A percentile compares a stretch with the other conserved stretches of the same genome.
Conservation (phyloP, 192 early-diverging fungal species). For the Coemansia sp. region DNA sequence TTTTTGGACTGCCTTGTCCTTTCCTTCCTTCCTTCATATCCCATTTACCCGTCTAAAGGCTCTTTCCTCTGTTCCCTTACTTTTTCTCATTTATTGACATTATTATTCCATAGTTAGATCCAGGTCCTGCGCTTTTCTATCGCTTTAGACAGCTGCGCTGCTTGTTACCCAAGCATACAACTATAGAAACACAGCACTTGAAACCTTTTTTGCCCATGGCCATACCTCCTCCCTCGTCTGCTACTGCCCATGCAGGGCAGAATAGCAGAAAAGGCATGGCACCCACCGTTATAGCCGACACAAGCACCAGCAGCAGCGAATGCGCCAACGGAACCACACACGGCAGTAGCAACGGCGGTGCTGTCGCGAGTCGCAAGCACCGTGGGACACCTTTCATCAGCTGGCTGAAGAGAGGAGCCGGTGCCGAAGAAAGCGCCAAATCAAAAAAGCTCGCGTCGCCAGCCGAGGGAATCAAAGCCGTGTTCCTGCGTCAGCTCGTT, state of each 20-base stretch:
- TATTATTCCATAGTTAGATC: too few species aligned
- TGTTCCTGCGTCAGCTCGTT: conserved; percentile 48
- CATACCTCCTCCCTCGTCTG: conserved; percentile 4
- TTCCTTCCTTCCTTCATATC: background rate
- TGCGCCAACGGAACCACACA: background rate
- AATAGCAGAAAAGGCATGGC: background rate
- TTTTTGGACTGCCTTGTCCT: background rate
- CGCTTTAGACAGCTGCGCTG: too few species aligned
- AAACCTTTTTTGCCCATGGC: background rate
- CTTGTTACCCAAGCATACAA: background rate
- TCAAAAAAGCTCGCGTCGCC: conserved; percentile 54
- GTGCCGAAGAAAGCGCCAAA: conserved; percentile 12
- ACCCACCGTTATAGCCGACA: background rate
- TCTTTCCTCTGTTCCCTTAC: background rate
- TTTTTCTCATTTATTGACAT: too few species aligned
- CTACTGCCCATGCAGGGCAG: conserved; percentile 4
- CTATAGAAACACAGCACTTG: background rate
- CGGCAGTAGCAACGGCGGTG: background rate
- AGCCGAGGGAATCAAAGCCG: conserved; percentile 53
- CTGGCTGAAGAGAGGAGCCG: conserved; percentile 41
- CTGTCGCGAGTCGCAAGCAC: conserved; percentile 19
- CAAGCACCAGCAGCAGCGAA: background rate
- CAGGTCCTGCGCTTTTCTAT: too few species aligned
- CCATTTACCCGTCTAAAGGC: background rate
- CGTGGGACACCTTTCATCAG: conserved; percentile 39